Evolutionary conservation across 179 eudicot species (phyloP), one percentile per base, ranked within the genome.

Genomic region (Drosera spatulata): DNA sequence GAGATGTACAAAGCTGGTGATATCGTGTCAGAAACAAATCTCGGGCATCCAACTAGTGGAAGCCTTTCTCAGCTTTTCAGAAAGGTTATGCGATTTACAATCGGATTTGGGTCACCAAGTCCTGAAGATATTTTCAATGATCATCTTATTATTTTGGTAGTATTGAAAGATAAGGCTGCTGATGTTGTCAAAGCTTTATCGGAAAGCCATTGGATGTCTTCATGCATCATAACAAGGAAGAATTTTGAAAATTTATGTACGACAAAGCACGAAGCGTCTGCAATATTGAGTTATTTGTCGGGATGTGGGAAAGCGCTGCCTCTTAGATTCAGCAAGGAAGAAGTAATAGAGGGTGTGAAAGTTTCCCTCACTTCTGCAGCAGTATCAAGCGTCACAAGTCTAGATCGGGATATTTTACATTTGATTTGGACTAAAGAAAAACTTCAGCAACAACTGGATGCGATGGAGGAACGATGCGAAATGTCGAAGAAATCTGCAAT

Each of bases 311-410:
- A 73, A 78, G 86, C 82, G 22, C 74, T 70, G 54, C 79, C 74
- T 61, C 72, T 91, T 55, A 60, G 66, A n/a, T 59, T 78, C 47
- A 78, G 66, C 42, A 84, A 59, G 69, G 61, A 69, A 52, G 79
- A 81, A 56, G 46, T 77, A 59, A 73, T 88, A 55, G 85, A 88
- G 99, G 99, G 99, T 65, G 85, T 89, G 49, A 93, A 93, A 74
- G 69, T 93, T 10, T 86, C 93, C 68, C 86, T 83, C 68, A 73
- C 83, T 8, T 67, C 79, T 41, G 74, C 69, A 52, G 71, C 85
- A 39, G 78, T 71, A 69, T 73, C 89, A 41, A 64, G 73, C 71
- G 42, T 64, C 61, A 65, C 85, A 59, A 74, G 71, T 66, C 41
- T 79, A 54, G 99, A 93, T 75, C 73, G 66, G 63, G 85, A 75